phyloP scores from a whole-genome alignment of 352 stramenopile genomes.

The Globisporangium apiculatum region DNA sequence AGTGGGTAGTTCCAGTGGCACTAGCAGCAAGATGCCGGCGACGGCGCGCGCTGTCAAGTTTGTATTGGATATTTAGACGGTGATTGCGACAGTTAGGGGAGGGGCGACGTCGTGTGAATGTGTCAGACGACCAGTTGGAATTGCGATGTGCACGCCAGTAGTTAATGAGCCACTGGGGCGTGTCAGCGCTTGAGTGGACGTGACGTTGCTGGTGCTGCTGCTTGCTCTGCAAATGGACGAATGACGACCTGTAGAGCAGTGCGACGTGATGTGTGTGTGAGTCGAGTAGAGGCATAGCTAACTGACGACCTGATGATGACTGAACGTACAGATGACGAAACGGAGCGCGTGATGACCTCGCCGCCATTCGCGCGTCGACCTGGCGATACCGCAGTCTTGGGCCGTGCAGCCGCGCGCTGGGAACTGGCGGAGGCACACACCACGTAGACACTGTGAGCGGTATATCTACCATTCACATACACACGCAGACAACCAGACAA shows the following conservation, averaged over 20 bases:
- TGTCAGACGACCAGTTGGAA: too few species aligned
- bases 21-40: constrained; percentile 12
- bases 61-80: constrained; percentile 27
- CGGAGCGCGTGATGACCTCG: constrained; percentile 40
- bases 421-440: not conserved
- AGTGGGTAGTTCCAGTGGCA: constrained; percentile 9
- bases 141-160: not conserved
- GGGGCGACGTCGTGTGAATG: too few species aligned
- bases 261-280: too few species aligned
- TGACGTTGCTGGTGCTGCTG: too few species aligned
- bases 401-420: constrained; percentile 10
- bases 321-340: constrained; percentile 29
- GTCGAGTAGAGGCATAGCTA: too few species aligned
- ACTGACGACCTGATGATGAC: too few species aligned
- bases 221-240: constrained; percentile 40
- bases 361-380: constrained; percentile 16
- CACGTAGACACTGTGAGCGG: not conserved
- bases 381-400: constrained; percentile 23
- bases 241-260: constrained; percentile 32
- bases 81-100: not conserved
- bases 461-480: not conserved
- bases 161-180: too few species aligned
- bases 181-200: not conserved
- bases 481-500: not conserved
- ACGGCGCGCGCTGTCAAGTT: constrained; percentile 51